Evolutionary conservation across 106 monocot species (phyloP), one percentile per base, ranked within the genome.

Genomic region (Triglochin maritima): DNA sequence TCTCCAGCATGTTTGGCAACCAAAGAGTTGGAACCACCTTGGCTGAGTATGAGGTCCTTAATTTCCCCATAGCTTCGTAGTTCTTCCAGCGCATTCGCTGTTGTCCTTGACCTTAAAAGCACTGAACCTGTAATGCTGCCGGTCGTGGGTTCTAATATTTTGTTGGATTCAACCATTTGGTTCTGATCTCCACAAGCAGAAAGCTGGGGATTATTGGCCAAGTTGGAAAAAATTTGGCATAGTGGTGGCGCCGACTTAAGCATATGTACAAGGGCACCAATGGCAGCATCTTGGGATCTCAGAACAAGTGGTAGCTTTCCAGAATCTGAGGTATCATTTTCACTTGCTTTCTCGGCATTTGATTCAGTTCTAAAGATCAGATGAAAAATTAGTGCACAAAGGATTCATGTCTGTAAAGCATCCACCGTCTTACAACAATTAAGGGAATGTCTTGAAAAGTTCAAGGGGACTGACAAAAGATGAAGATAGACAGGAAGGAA

Each of bases 241-340:
- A 95, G 62, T 7, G 85, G 85, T 59, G 80, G 72, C 9, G 94
- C 90, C 54, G 66, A 69, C 74, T 72, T 83, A 4, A 95, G 79
- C 72, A 85, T 85, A 57, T 62, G 62, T 44, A 95, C 77, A 46
- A 95, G 81, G 44, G 62, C 82, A 76, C 94, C 87, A 49, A 90
- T 81, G 16, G 75, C 74, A 51, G 94, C 90, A 76, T 78, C 81
- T 57, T 82, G 82, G 52, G 90, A 87, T 59, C 80, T 89, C 73
- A 60, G 71, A 9, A 68, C 47, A 56, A 69, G 53, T 11, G 56
- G 41, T 4, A 76, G 52, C 16, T 69, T 65, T 17, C 77, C 71
- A 48, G 81, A 12, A n/a, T 76, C 77, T 4, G 51, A 43, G 17
- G 63, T 69, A 44, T 70, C 69, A 62, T 59, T 44, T 10, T 52